Conservation (phyloP, 176 grass and related monocot genomes). For the Aegilops umbellulata region DNA sequence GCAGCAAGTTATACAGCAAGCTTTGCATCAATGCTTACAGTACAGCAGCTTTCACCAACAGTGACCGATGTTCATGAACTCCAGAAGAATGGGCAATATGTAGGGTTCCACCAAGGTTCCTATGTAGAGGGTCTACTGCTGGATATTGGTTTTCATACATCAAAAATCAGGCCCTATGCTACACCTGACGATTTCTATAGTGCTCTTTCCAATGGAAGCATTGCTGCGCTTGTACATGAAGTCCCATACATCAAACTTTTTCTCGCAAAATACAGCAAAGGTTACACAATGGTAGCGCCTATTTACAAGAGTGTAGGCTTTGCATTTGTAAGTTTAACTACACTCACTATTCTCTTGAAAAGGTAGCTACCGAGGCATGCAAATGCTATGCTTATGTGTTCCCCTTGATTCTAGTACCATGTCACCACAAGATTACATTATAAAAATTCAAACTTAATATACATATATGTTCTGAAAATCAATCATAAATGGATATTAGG, state of each 20-base stretch:
- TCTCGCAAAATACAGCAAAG: conserved; percentile 36
- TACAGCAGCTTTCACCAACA: conserved; percentile 42
- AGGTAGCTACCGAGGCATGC: too few relatives aligned
- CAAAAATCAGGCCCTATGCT: conserved; percentile 24
- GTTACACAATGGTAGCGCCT: conserved; percentile 38
- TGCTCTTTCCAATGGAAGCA: conserved; percentile 23
- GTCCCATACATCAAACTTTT: conserved; percentile 46
- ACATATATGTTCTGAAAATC: too few relatives aligned
- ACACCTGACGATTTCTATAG: conserved; percentile 10
- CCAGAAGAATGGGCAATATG: conserved; percentile 4
- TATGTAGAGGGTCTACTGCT: conserved; percentile 23
- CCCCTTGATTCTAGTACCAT: too few relatives aligned
- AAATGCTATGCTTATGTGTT: too few relatives aligned
- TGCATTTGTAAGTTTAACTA: conserved; percentile 13
- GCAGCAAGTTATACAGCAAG: conserved; percentile 55
- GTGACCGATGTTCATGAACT: conserved; percentile 45
- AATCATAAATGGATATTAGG: too few relatives aligned
- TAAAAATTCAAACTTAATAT: too few relatives aligned
- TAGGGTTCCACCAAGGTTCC: conserved; percentile 32
- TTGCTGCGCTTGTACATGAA: conserved; percentile 35
- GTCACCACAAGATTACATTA: too few relatives aligned
- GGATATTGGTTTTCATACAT: conserved; percentile 13
- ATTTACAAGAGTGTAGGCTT: conserved; percentile 50
- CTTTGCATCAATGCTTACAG: conserved; percentile 53
- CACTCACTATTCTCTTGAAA: neutral